These are phyloP conservation scores for Starmerella powellii DNA, from an alignment of 805 yeast species.

Conservation along the genomic window DNA sequence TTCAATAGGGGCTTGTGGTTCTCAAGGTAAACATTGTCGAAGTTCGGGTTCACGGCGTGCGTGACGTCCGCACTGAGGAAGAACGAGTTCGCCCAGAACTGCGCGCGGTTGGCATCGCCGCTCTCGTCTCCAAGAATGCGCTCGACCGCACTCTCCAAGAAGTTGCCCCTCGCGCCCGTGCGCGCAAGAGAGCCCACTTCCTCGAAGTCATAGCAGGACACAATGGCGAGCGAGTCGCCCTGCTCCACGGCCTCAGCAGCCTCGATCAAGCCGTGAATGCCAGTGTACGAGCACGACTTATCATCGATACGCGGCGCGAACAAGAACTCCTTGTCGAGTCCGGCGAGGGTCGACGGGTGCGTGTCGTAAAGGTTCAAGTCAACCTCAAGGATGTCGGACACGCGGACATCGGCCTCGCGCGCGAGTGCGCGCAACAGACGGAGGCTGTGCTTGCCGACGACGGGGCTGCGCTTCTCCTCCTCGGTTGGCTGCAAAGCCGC, in stretches of 20 bases:
- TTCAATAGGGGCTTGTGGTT: constrained; percentile 72
- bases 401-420: constrained; percentile 43
- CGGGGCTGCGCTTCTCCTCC: constrained; percentile 54
- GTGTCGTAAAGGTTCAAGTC: constrained; percentile 74
- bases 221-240: constrained; percentile 34
- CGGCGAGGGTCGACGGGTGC: constrained; percentile 69
- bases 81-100: constrained; percentile 58
- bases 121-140: constrained; percentile 31
- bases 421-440: constrained; percentile 59
- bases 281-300: constrained; percentile 69
- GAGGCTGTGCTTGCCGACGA: constrained; percentile 57
- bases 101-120: constrained; percentile 31
- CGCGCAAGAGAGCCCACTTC: constrained; percentile 73
- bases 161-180: constrained; percentile 72
- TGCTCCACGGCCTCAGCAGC: constrained; percentile 31
- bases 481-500: constrained; percentile 36
- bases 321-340: constrained; percentile 61
- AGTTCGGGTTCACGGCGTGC: constrained; percentile 71
- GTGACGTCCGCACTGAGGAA: constrained; percentile 74
- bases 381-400: constrained; percentile 51
- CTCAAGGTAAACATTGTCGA: constrained; percentile 47
- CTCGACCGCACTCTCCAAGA: constrained; percentile 51
- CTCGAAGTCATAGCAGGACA: constrained; percentile 66
- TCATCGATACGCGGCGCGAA: constrained; percentile 80
- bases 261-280: constrained; percentile 47